phyloP scores from a whole-genome alignment of 305 asterid genomes.

The Stenogyne calaminthoides region DNA sequence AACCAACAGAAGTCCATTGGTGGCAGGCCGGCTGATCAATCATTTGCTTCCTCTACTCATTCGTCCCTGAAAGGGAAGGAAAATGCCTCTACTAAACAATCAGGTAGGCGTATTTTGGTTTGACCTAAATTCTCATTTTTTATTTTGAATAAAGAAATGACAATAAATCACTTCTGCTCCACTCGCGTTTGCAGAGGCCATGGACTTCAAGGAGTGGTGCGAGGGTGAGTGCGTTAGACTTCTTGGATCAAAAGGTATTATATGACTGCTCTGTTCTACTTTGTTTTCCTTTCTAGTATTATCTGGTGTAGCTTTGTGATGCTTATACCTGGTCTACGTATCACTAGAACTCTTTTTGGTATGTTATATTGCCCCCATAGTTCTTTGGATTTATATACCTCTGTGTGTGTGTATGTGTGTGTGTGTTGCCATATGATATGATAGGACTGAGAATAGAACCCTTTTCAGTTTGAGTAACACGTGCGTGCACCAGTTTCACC shows the following conservation, averaged over 20 bases:
- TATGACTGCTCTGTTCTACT: background rate
- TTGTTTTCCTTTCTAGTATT: too few relatives aligned
- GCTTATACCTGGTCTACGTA: too few relatives aligned
- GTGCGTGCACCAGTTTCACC: too few relatives aligned
- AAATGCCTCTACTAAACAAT: conserved; percentile 53
- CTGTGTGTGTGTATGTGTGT: too few relatives aligned
- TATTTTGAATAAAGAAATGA: background rate
- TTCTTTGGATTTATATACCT: background rate
- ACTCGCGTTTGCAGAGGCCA: conserved; percentile 70
- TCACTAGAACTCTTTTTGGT: too few relatives aligned
- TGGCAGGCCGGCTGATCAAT: conserved; percentile 53
- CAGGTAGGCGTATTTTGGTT: conserved; percentile 46
- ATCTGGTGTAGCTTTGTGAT: too few relatives aligned
- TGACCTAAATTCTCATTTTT: background rate
- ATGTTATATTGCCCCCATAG: background rate
- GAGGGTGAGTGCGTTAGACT: conserved; percentile 89
- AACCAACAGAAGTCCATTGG: conserved; percentile 62
- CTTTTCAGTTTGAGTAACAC: too few relatives aligned
- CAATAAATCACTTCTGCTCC: background rate
- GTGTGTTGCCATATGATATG: too few relatives aligned
- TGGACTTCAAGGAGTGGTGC: conserved; percentile 92
- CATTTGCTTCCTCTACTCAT: conserved; percentile 57
- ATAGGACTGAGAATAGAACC: background rate
- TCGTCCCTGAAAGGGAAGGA: conserved; percentile 60
- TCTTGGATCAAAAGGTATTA: conserved; percentile 31